Percentiles rank a stretch among this genome's conserved stretches.
These are phyloP conservation scores for Mrakia blollopis DNA, from an alignment of 768 basidiomycete species.

Conservation along the genomic window DNA sequence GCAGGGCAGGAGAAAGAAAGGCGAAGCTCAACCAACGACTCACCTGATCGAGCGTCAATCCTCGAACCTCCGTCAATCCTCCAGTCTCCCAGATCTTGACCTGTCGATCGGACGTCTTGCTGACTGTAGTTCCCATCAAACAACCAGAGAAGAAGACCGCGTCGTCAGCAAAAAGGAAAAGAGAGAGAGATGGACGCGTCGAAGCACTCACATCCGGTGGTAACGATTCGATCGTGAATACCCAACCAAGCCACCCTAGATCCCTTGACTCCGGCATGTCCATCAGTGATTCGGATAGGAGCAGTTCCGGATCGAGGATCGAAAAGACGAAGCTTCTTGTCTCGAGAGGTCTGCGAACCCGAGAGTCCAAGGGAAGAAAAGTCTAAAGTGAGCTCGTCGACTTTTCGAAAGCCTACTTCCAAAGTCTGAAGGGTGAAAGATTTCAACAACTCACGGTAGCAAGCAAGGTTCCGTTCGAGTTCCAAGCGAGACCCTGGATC, in stretches of 20 bases:
- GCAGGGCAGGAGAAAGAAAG: no score
- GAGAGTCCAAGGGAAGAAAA: neutral
- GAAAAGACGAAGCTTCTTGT: conserved; percentile 86
- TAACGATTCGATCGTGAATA: conserved; percentile 76
- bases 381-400: neutral
- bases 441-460: conserved; percentile 53
- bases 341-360: conserved; percentile 62
- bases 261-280: conserved; percentile 90
- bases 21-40: no score
- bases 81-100: conserved; percentile 83
- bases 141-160: neutral
- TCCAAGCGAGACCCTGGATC: conserved; percentile 80
- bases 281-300: conserved; percentile 75
- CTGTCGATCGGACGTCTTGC: conserved; percentile 93
- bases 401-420: no score
- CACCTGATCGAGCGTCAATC: conserved; percentile 70
- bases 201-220: conserved; percentile 61
- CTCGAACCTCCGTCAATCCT: conserved; percentile 69
- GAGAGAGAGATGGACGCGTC: neutral
- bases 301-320: conserved; percentile 79
- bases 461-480: conserved; percentile 69
- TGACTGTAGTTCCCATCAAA: conserved; percentile 49
- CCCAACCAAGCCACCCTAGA: conserved; percentile 88
- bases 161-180: neutral
- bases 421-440: neutral